Evolutionary conservation across 805 yeast species (phyloP).

Genomic region (Metschnikowia dekortorum): DNA sequence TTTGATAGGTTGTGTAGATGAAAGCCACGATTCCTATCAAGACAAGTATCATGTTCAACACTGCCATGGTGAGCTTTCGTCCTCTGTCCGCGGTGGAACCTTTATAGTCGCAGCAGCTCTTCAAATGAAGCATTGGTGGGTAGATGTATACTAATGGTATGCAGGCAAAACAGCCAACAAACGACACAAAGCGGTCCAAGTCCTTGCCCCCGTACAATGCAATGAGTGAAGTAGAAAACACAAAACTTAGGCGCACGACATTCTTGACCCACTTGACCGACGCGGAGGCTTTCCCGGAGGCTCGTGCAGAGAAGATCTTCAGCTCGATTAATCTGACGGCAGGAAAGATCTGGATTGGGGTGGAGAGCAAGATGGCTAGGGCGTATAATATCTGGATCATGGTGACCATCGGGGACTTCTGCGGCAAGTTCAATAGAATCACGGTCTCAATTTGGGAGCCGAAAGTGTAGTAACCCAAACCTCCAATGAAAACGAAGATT

Average conservation of each 20-base stretch:
- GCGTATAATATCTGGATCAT: conserved; percentile 69
- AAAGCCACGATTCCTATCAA: conserved; percentile 57
- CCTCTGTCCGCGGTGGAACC: conserved; percentile 22
- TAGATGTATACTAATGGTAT: conserved; percentile 83
- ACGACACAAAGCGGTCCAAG: conserved; percentile 69
- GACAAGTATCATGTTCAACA: conserved; percentile 46
- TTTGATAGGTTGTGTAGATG: conserved; percentile 55
- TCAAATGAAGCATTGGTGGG: conserved; percentile 72
- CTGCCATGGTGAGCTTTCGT: conserved; percentile 33
- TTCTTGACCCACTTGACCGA: conserved; percentile 66
- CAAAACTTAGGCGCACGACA: conserved; percentile 49
- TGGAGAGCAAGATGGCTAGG: conserved; percentile 67
- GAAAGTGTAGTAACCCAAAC: conserved; percentile 66
- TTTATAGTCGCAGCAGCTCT: conserved; percentile 38
- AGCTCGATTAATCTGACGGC: conserved; percentile 72
- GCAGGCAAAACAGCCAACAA: conserved; percentile 82
- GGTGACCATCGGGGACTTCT: conserved; percentile 55
- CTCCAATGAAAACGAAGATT: conserved; percentile 59
- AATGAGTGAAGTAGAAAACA: conserved; percentile 48
- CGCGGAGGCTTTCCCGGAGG: conserved; percentile 55
- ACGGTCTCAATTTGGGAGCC: conserved; percentile 65
- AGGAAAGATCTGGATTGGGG: conserved; percentile 79
- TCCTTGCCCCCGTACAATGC: conserved; percentile 68
- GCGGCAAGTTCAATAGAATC: conserved; percentile 69
- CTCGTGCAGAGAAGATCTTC: conserved; percentile 39